These are phyloP conservation scores for Salix brachista DNA, from an alignment of 345 rosid genomes.

Conservation along the genomic window DNA sequence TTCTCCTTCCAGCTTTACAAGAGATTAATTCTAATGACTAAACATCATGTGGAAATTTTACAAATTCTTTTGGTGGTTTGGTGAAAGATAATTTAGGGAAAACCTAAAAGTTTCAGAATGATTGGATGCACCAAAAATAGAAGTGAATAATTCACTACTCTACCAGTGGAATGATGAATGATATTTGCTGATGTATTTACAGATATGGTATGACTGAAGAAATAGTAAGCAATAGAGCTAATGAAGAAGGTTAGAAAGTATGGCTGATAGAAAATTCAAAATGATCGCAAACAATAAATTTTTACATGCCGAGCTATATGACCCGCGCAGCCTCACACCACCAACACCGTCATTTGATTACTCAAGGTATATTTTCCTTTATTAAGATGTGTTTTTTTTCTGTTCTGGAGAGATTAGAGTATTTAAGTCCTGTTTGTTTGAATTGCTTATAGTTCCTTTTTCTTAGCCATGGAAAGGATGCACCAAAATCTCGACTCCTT, in stretches of 20 bases:
- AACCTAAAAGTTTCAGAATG: not conserved
- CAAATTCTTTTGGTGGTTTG: not conserved
- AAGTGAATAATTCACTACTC: not conserved
- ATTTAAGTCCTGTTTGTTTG: not conserved
- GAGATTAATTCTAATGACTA: not conserved
- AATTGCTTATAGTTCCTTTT: slow-evolving; percentile 5
- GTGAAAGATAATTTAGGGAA: not conserved
- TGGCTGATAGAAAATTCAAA: slow-evolving; percentile 22
- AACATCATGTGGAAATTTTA: not conserved
- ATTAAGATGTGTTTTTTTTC: slow-evolving; percentile 2
- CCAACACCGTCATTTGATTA: slow-evolving; percentile 45
- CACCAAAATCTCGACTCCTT: slow-evolving; percentile 28
- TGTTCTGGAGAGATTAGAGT: not conserved
- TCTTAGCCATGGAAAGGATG: slow-evolving; percentile 40
- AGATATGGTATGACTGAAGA: slow-evolving; percentile 38
- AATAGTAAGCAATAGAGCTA: slow-evolving; percentile 20
- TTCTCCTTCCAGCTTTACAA: not conserved
- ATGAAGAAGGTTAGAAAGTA: slow-evolving; percentile 14
- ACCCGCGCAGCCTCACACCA: slow-evolving; percentile 33
- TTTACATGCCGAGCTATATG: slow-evolving; percentile 21
- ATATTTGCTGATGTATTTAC: slow-evolving; percentile 15
- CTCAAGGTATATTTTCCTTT: slow-evolving; percentile 35
- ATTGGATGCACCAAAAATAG: not conserved
- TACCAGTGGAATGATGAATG: not conserved
- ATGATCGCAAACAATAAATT: slow-evolving; percentile 21